phyloP scores from a whole-genome alignment of 768 basidiomycete species.

The Collybiopsis confluens region DNA sequence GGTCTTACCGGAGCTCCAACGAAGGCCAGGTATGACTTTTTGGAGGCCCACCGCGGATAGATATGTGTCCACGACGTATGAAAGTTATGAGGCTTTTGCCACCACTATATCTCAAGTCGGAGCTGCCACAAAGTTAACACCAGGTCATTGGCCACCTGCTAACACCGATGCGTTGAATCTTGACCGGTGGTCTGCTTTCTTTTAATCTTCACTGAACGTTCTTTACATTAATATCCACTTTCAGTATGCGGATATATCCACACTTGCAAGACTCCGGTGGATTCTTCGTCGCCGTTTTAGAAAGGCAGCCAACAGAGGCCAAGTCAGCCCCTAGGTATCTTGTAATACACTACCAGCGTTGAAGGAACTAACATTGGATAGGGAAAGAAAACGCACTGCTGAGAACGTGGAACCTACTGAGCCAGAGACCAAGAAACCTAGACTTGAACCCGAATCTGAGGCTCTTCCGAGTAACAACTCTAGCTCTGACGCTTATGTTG shows the following conservation, averaged over 20 bases:
- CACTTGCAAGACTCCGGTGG: constrained; percentile 96
- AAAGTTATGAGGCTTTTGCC: constrained; percentile 59
- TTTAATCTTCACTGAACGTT: neutral
- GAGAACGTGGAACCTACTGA: constrained; percentile 28
- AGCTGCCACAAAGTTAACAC: constrained; percentile 53
- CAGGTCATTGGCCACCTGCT: constrained; percentile 77
- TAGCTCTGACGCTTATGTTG: neutral
- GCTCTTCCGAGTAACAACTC: constrained; percentile 13
- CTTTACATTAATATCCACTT: neutral
- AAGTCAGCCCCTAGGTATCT: constrained; percentile 14
- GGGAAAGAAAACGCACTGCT: constrained; percentile 53
- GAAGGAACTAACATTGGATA: constrained; percentile 9
- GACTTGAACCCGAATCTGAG: constrained; percentile 26
- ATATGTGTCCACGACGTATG: constrained; percentile 43
- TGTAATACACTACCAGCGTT: neutral
- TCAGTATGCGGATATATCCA: constrained; percentile 85
- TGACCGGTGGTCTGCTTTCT: constrained; percentile 59
- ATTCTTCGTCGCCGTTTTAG: constrained; percentile 92
- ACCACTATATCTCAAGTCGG: constrained; percentile 44
- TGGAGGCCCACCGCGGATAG: constrained; percentile 78
- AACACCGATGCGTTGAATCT: constrained; percentile 60
- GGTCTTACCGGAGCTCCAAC: constrained; percentile 66
- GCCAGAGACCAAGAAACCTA: constrained; percentile 50
- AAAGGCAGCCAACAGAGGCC: constrained; percentile 34
- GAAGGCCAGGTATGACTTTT: constrained; percentile 66